Base-by-base conservation (phyloP, 495 filamentous ascomycete species). In the Lophiostoma macrostomum region DNA sequence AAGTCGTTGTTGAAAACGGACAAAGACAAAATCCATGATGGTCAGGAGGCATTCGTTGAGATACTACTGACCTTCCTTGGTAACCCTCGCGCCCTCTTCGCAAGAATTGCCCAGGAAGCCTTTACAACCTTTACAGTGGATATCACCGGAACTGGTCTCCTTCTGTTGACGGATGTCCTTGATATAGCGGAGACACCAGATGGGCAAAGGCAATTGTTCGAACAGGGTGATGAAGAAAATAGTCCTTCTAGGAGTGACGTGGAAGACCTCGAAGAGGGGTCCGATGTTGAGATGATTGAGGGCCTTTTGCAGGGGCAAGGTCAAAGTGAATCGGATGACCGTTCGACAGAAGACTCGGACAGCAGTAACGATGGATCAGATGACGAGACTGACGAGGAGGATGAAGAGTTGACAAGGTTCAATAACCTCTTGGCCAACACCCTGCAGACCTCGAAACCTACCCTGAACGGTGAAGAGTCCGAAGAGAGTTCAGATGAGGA, bases 151-250 rank as follows among this genome's bases (percentile, higher is more conserved):
- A 79, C 82, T 24, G 85, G 83, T 4, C 67, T 98, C 50, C 78
- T 84, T 34, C 85, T 90, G 5, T 74, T 95, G 59, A 81, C 83
- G 5, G 68, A 63, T 36, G 43, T 70, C 8, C 73, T 97, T 20
- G 75, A 82, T 48, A 85, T 85, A 7, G 85, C 86, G 45, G 93
- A 98, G 69, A 91, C 76, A 59, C 70, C 86, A 32, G 80, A 82
- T 38, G 93, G 93, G 10, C 88, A 95, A 58, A 81, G 88, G 55
- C 84, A 88, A 30, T 76, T 97, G 46, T 97, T 96, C 72, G 87
- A 87, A 42, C 79, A 84, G 59, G 78, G 82, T 18, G 83, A 83
- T 13, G 86, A 86, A 5, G 71, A 75, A 13, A 70, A 78, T 18
- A 79, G 73, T 29, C 64, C 69, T 12, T 73, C 75, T 25, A 70